phyloP scores from a whole-genome alignment of 192 early-diverging fungal genomes.

The Allomyces javanicus region DNA sequence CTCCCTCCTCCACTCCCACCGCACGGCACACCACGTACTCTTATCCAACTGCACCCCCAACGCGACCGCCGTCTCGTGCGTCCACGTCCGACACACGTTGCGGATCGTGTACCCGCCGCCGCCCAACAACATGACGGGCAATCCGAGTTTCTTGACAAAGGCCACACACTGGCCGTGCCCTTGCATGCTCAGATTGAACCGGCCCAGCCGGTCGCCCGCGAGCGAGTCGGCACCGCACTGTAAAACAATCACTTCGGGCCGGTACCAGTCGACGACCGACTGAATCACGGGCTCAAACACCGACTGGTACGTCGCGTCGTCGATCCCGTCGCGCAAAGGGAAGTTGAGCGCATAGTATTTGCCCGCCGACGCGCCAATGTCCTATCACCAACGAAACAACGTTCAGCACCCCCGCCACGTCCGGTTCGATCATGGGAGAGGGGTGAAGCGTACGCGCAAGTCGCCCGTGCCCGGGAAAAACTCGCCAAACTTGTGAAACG shows the following conservation, averaged over 20 bases:
- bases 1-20: no score
- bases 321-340: slow-evolving; percentile 38
- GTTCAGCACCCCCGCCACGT: slow-evolving; percentile 2
- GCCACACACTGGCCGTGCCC: slow-evolving; percentile 76
- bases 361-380: slow-evolving; percentile 30
- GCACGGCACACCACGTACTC: slow-evolving; percentile 10
- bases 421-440: slow-evolving; percentile 1
- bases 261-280: slow-evolving; percentile 31
- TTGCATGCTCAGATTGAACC: slow-evolving; percentile 35
- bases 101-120: slow-evolving; percentile 95
- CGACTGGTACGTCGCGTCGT: slow-evolving; percentile 28
- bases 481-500: slow-evolving; percentile 88
- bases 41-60: slow-evolving; percentile 50
- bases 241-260: slow-evolving; percentile 32
- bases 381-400: slow-evolving; percentile 9
- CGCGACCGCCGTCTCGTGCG: slow-evolving; percentile 76
- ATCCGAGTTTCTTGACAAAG: slow-evolving; percentile 77
- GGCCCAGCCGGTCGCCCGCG: slow-evolving; percentile 36
- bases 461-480: slow-evolving; percentile 70
- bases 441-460: slow-evolving; percentile 1
- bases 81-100: slow-evolving; percentile 93
- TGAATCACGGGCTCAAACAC: slow-evolving; percentile 19
- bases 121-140: slow-evolving; percentile 81
- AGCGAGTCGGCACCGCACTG: slow-evolving; percentile 44
- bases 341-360: slow-evolving; percentile 36